Evolutionary conservation across 202 grass and related monocot species (phyloP), one percentile per base, ranked within the genome.

Genomic region (Schoenoplectus tabernaemontani): DNA sequence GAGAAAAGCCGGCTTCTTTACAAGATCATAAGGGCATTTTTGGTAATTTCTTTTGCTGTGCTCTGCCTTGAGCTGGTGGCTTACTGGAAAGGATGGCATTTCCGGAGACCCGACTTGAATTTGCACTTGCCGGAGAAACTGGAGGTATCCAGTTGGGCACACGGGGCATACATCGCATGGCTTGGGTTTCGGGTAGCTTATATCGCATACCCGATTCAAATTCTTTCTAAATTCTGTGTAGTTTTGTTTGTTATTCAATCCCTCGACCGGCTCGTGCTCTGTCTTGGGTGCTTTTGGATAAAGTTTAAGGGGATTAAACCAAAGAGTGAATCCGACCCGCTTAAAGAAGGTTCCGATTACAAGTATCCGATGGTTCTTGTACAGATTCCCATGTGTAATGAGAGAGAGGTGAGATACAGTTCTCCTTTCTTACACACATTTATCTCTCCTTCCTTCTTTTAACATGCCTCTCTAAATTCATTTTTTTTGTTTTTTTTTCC

Each of bases 201-300:
- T 83, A 85, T 93, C 62, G 71, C 82, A 10, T 82, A 84, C 43
- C 76, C 83, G 1, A 89, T 93, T 32, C 86, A 91, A 67, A 61
- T 91, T 72, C 47, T 91, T 67, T 93, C 91, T 0, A 79, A 84
- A 72, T 76, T 78, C 20, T 93, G 91, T 74, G 83, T 91, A 33
- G 34, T 87, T 67, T 83, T 93, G 34, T 93, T 93, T 19, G 62
- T 85, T 57, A 62, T 93, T 75, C 91, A 93, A 10, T 91, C 91
- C 2, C 37, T 87, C 34, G 91, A 93, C 65, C 82, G 88, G 15
- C 69, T 93, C 6, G 9, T 89, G 50, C 59, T 93, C 77, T 93
- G 91, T 73, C 39, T 91, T 7, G 91, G 88, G 1, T 93, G 88
- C 86, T 89, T 91, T 80, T 93, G 91, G 91, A 93, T 93, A 68